These are phyloP conservation scores for Prinsepia uniflora DNA, from an alignment of 306 rosid genomes.

Conservation along the genomic window DNA sequence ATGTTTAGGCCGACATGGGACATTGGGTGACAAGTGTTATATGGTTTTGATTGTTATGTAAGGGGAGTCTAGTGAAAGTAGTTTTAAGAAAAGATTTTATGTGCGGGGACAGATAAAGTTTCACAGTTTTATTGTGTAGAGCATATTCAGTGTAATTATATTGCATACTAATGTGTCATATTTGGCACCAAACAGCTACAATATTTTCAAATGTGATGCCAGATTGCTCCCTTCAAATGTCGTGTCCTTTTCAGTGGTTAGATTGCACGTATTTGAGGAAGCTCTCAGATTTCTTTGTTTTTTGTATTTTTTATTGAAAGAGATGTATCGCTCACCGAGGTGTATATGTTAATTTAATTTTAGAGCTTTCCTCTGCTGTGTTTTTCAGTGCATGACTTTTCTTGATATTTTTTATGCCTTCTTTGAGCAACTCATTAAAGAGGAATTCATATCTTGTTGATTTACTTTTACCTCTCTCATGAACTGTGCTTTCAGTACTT, in stretches of 20 bases:
- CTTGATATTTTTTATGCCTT: background rate
- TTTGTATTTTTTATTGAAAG: background rate
- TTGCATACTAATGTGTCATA: background rate
- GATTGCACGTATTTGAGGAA: background rate
- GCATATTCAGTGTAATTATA: background rate
- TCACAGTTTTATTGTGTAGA: background rate
- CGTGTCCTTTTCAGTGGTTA: background rate
- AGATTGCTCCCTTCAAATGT: background rate
- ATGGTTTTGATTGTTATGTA: background rate
- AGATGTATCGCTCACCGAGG: background rate
- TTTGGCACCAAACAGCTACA: background rate
- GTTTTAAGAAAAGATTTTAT: background rate
- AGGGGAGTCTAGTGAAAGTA: background rate
- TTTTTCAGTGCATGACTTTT: background rate
- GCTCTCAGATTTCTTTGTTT: background rate
- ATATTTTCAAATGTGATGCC: background rate
- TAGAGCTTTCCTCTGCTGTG: background rate
- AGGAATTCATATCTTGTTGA: slow-evolving; percentile 3
- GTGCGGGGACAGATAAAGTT: background rate
- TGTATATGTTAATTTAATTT: background rate
- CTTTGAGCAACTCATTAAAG: background rate
- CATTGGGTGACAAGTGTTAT: background rate
- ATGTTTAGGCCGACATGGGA: background rate
- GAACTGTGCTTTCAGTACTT: background rate
- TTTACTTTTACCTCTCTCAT: background rate